Base-by-base conservation (phyloP, 495 filamentous ascomycete genomes). In the Barbatosphaeria neglecta region DNA sequence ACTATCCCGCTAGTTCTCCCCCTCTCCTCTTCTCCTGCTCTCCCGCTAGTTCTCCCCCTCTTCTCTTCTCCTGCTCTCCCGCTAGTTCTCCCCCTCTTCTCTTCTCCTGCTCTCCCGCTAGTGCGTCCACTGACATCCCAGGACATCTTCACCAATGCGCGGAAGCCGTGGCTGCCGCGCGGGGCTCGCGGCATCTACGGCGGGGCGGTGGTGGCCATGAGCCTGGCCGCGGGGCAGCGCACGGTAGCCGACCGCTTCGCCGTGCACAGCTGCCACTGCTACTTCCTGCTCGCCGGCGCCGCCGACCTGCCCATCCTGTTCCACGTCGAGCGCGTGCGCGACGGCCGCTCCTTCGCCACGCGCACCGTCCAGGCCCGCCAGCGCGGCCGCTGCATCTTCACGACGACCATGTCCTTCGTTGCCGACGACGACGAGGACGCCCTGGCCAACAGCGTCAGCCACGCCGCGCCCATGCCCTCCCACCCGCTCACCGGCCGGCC, bases 241-340 rank as follows among this genome's bases (percentile, higher is more conserved):
- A 98, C 92, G 42, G 83, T 98, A 16, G 81, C 83, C 2, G 56
- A 68, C 19, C 72, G 86, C 61, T 95, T 94, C 68, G 73, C 81
- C 50, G 75, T 89, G 39, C 90, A 98, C 69, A 86, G 80, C 64
- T 95, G 95, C 87, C 92, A 98, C 74, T 96, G 90, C 75, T 98
- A 95, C 73, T 98, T 98, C 68, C 82, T 98, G 31, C 82, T 97
- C 2, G 88, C 87, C 10, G 92, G 90, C 23, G 82, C 90, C 59
- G 70, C 80, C 7, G 77, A 83, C 35, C 80, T 93, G 28, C 90
- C 92, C 4, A 84, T 98, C 51, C 68, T 96, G 46, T 98, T 70
- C 63, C 82, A 94, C 57, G 92, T 98, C 24, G 90, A 96, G 67
- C 79, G 82, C 41, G 86, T 97, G 25, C 83, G 92, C 46, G 84